A percentile compares a stretch with the other conserved stretches of the same genome.
These are phyloP conservation scores for Protomyces arabidopsidicola DNA, from an alignment of 1,139 yeast species.

Conservation along the genomic window DNA sequence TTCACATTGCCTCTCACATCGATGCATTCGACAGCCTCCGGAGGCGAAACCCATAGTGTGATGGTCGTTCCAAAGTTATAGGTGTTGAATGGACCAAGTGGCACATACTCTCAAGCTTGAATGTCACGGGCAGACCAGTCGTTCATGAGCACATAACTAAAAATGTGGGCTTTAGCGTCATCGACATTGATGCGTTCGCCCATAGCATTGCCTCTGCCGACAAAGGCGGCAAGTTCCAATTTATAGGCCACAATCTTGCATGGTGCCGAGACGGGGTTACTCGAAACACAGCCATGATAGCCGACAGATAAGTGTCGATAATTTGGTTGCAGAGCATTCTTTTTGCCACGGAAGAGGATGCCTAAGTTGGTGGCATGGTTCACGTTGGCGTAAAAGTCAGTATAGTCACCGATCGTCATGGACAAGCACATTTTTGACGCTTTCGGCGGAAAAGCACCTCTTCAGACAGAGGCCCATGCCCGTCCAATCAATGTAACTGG, in stretches of 20 bases:
- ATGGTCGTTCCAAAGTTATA: conserved; percentile 37
- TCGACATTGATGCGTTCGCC: conserved; percentile 33
- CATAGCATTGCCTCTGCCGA: conserved; percentile 32
- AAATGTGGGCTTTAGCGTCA: conserved; percentile 35
- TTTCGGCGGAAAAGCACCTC: not conserved
- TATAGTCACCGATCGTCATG: not conserved
- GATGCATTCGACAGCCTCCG: conserved; percentile 36
- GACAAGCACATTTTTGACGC: not conserved
- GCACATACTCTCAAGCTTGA: conserved; percentile 38
- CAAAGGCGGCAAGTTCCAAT: conserved; percentile 36
- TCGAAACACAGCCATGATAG: conserved; percentile 37
- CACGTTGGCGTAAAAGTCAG: not conserved
- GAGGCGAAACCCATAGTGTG: conserved; percentile 36
- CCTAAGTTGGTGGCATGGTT: not conserved
- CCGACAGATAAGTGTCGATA: conserved; percentile 36
- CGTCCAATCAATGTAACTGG: too few relatives aligned
- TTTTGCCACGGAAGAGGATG: not conserved
- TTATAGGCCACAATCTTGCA: conserved; percentile 35
- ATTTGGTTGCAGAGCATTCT: conserved; percentile 35
- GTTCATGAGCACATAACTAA: conserved; percentile 37
- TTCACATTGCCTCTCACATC: too few relatives aligned
- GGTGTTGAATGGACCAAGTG: conserved; percentile 37
- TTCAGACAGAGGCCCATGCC: not conserved
- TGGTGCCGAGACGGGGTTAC: conserved; percentile 33
- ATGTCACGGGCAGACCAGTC: conserved; percentile 38